phyloP scores from a whole-genome alignment of 805 yeast genomes.

The Hanseniaspora pseudoguilliermondii region DNA sequence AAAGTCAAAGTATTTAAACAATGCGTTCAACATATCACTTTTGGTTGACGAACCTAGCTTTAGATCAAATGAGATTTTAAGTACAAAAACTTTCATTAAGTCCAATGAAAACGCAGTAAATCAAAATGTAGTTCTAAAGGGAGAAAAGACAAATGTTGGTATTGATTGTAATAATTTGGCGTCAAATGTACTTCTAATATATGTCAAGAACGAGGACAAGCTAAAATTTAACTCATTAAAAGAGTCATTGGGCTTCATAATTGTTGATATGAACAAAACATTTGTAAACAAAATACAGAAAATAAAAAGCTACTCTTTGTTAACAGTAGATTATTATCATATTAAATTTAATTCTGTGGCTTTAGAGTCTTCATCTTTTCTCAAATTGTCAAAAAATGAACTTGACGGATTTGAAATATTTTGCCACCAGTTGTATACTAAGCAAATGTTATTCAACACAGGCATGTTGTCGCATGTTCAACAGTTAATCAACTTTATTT shows the following conservation, averaged over 20 bases:
- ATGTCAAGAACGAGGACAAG: background rate
- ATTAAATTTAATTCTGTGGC: slow-evolving; percentile 1
- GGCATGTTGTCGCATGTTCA: background rate
- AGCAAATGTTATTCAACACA: background rate
- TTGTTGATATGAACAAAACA: background rate
- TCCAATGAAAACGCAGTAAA: slow-evolving; percentile 28
- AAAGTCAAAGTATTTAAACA: slow-evolving; percentile 32
- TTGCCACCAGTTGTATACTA: background rate
- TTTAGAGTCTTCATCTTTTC: background rate
- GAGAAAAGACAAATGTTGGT: slow-evolving; percentile 33
- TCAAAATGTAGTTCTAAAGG: slow-evolving; percentile 35
- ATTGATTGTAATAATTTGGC: background rate
- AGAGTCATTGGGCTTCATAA: background rate
- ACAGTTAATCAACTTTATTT: background rate
- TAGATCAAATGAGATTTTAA: slow-evolving; percentile 40
- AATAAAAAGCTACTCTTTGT: background rate
- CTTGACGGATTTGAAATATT: background rate
- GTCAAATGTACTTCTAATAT: background rate
- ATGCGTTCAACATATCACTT: slow-evolving; percentile 54
- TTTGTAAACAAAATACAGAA: background rate
- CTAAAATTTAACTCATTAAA: background rate
- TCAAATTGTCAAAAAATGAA: background rate
- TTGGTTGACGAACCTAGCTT: slow-evolving; percentile 50
- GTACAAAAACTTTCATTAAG: slow-evolving; percentile 38
- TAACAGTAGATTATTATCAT: background rate